Conservation (phyloP, 768 basidiomycete genomes). For the Pleurotus citrinopileatus region DNA sequence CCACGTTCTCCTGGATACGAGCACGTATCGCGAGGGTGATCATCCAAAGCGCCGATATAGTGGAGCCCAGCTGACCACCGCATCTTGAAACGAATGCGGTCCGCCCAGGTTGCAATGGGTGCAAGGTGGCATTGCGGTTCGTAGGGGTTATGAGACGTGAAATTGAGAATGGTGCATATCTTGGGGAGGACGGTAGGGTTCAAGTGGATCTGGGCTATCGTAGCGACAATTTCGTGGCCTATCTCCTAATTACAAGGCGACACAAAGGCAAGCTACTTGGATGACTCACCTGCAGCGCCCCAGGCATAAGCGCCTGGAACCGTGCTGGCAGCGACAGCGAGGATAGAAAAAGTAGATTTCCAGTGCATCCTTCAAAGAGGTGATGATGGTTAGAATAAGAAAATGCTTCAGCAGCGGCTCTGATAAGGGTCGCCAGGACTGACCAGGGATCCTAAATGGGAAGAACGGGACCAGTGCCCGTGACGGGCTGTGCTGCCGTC, state of each 20-base stretch:
- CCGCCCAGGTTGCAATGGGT: conserved; percentile 87
- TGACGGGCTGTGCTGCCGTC: too few species aligned
- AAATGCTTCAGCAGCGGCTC: too few species aligned
- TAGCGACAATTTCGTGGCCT: conserved; percentile 93
- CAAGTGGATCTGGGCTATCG: conserved; percentile 91
- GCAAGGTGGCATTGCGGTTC: conserved; percentile 73
- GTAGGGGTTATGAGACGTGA: conserved; percentile 28
- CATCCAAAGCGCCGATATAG: conserved; percentile 71
- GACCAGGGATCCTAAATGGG: neutral
- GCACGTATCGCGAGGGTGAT: conserved; percentile 77
- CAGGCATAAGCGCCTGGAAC: conserved; percentile 27
- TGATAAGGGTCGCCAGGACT: too few species aligned
- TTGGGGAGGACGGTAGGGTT: conserved; percentile 65
- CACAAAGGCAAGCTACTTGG: neutral
- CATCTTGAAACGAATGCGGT: conserved; percentile 58
- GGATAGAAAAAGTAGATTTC: neutral
- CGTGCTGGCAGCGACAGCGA: neutral
- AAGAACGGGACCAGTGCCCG: too few species aligned
- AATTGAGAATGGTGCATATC: conserved; percentile 71
- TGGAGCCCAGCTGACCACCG: conserved; percentile 75
- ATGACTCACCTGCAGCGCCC: conserved; percentile 38
- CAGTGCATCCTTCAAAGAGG: neutral
- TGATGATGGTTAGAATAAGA: neutral
- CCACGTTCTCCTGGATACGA: conserved; percentile 72
- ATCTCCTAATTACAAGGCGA: neutral